phyloP scores from a whole-genome alignment of 164 flowering plant species.

The Piper longum region DNA sequence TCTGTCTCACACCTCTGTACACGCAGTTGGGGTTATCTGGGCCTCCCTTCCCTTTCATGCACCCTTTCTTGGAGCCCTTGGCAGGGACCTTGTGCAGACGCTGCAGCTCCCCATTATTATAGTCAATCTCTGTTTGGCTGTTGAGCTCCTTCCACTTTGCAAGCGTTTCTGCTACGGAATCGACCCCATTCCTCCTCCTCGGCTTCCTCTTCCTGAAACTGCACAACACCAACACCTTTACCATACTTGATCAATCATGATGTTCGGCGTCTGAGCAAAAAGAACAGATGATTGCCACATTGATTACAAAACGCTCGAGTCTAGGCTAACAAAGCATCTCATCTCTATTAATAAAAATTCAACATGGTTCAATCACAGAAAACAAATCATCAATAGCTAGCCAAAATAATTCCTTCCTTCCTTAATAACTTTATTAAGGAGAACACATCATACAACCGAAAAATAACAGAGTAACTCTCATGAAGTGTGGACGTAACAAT shows the following conservation, averaged over 20 bases:
- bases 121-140: conserved; percentile 11
- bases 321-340: no score
- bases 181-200: conserved; percentile 11
- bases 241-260: neutral
- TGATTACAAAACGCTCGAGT: no score
- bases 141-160: conserved; percentile 56
- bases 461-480: no score
- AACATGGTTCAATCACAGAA: no score
- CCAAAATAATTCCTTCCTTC: no score
- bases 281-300: no score
- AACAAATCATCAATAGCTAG: no score
- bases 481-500: no score
- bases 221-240: neutral
- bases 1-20: conserved; percentile 79
- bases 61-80: conserved; percentile 77
- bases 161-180: conserved; percentile 37
- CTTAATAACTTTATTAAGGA: no score
- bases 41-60: conserved; percentile 88
- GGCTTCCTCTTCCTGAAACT: conserved; percentile 2
- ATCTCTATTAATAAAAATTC: no score
- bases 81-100: conserved; percentile 33
- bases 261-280: no score
- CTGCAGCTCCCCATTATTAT: conserved; percentile 11
- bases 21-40: conserved; percentile 44
- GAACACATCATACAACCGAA: no score